These are phyloP conservation scores for Rhynchospora breviuscula DNA, from an alignment of 176 grass and related monocot genomes.

Conservation along the genomic window DNA sequence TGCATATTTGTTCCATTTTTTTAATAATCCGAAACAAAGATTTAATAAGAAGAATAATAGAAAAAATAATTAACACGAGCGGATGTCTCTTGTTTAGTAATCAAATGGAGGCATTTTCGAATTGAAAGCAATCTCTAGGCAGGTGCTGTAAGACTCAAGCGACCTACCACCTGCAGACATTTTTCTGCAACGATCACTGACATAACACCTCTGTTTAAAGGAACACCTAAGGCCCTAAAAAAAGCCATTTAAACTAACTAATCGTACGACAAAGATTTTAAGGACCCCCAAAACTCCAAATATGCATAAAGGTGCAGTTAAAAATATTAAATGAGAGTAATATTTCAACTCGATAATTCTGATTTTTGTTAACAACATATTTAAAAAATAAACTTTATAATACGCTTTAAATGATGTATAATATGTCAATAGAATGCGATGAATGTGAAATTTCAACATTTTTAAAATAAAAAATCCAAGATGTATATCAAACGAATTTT, in stretches of 20 bases:
- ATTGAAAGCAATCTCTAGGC: neutral
- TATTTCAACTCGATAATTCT: neutral
- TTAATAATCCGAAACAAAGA: neutral
- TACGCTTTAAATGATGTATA: neutral
- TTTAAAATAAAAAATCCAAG: too few relatives aligned
- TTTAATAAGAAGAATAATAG: neutral
- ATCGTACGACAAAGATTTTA: neutral
- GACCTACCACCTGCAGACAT: conserved; percentile 13
- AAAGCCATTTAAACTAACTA: neutral
- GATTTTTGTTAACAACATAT: neutral
- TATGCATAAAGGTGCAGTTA: neutral
- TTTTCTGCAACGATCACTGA: conserved; percentile 9
- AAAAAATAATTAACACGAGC: neutral
- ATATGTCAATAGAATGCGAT: neutral
- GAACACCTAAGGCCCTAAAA: neutral
- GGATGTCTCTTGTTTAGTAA: neutral
- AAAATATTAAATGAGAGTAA: neutral
- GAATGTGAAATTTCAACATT: too few relatives aligned
- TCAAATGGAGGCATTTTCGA: neutral
- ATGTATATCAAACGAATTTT: too few relatives aligned
- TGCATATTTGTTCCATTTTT: too few relatives aligned
- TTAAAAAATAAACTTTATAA: neutral
- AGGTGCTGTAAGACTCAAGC: conserved; percentile 14
- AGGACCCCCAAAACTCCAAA: neutral
- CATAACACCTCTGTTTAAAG: conserved; percentile 20